phyloP scores from a whole-genome alignment of 1,284 basidiomycete genomes.

The Garcileccinum viscosum region DNA sequence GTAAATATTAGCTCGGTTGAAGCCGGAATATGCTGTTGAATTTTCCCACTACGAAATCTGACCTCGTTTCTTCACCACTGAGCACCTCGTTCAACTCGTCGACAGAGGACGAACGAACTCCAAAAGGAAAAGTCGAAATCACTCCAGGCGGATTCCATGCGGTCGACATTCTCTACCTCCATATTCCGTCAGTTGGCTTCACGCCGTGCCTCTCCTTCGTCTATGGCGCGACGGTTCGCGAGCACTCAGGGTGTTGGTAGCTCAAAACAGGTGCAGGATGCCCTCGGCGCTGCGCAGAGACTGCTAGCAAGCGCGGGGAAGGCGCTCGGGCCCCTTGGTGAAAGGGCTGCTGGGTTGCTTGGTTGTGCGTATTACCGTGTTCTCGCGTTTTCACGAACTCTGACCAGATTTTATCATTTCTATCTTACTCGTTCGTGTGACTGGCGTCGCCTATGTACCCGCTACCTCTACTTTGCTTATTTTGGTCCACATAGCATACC shows the following conservation, averaged over 20 bases:
- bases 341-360: conserved; percentile 63
- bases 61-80: background rate
- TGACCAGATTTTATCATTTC: conserved; percentile 7
- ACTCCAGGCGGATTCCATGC: conserved; percentile 23
- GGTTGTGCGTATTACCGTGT: conserved; percentile 59
- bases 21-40: background rate
- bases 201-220: conserved; percentile 22
- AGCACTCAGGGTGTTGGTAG: conserved; percentile 43
- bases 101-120: conserved; percentile 6
- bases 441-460: too few relatives aligned
- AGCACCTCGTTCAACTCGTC: conserved; percentile 4
- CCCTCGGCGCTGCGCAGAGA: conserved; percentile 63
- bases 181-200: conserved; percentile 27
- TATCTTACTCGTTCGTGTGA: background rate
- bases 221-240: conserved; percentile 32
- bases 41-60: background rate
- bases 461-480: background rate
- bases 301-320: conserved; percentile 60
- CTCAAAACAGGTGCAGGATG: conserved; percentile 75
- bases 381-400: background rate
- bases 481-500: conserved; percentile 68
- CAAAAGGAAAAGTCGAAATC: conserved; percentile 12
- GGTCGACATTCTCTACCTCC: conserved; percentile 29
- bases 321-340: conserved; percentile 63
- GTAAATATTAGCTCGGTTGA: conserved; percentile 1